Conservation (phyloP, 1,139 yeast genomes). For the Candida sanyaensis region DNA sequence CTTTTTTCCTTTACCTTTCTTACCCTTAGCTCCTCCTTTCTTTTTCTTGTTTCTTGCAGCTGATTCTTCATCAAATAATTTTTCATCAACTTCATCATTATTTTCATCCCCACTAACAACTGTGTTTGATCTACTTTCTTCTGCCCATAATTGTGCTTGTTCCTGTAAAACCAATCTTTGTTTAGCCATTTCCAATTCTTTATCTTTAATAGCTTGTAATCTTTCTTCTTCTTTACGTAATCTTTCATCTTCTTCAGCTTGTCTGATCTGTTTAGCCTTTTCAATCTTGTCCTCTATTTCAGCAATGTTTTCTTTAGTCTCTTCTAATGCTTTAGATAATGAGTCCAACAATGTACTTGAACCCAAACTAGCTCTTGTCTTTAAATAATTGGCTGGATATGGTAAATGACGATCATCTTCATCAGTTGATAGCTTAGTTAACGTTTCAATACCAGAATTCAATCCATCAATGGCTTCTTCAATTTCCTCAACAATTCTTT, state of each 20-base stretch:
- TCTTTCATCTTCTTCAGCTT: constrained; percentile 42
- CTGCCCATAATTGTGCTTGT: constrained; percentile 83
- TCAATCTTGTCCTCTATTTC: constrained; percentile 62
- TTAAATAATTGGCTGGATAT: constrained; percentile 74
- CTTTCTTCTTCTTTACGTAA: constrained; percentile 35
- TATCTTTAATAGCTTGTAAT: constrained; percentile 43
- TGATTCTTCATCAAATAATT: constrained; percentile 30
- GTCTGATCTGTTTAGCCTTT: constrained; percentile 70
- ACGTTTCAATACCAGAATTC: constrained; percentile 59
- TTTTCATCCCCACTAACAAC: constrained; percentile 34
- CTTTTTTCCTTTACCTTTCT: constrained; percentile 19
- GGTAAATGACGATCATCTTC: constrained; percentile 63
- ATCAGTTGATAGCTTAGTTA: constrained; percentile 58
- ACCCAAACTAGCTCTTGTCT: constrained; percentile 85
- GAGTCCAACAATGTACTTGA: constrained; percentile 72
- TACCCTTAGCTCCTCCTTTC: constrained; percentile 11
- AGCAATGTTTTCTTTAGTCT: constrained; percentile 69
- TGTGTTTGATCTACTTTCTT: constrained; percentile 44
- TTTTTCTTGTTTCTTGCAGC: constrained; percentile 21
- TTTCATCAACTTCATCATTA: constrained; percentile 30
- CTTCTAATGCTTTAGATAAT: constrained; percentile 67
- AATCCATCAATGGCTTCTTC: constrained; percentile 59
- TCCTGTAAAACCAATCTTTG: constrained; percentile 75
- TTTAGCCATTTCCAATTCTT: constrained; percentile 57
- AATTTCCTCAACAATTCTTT: constrained; percentile 65